phyloP scores from a whole-genome alignment of 1,284 basidiomycete species.

The Marasmius oreades region DNA sequence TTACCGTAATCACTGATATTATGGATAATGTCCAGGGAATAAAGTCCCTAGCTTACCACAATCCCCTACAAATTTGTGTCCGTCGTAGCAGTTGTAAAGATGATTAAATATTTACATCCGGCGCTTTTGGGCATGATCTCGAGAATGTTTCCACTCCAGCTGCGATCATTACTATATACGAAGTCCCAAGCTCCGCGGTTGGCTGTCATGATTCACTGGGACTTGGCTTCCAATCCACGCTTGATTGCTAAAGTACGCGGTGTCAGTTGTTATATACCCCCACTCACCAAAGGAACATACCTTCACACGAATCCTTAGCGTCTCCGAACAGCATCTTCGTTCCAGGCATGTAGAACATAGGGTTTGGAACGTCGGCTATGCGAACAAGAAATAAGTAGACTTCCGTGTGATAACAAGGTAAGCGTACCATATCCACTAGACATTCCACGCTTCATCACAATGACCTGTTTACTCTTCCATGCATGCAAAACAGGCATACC shows the following conservation, averaged over 20 bases:
- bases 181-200: not conserved
- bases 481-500: slow-evolving; percentile 88
- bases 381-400: slow-evolving; percentile 26
- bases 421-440: slow-evolving; percentile 73
- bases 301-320: slow-evolving; percentile 83
- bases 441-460: slow-evolving; percentile 89
- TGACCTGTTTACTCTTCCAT: slow-evolving; percentile 87
- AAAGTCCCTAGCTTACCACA: not conserved
- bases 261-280: not conserved
- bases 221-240: slow-evolving; percentile 44
- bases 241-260: slow-evolving; percentile 45
- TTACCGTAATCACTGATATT: not conserved
- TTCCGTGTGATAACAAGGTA: slow-evolving; percentile 9
- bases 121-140: not conserved
- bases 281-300: slow-evolving; percentile 34
- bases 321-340: slow-evolving; percentile 89
- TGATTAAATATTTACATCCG: not conserved
- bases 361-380: slow-evolving; percentile 81
- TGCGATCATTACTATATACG: slow-evolving; percentile 2
- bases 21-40: not conserved
- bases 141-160: not conserved
- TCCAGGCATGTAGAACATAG: slow-evolving; percentile 86
- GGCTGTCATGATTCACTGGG: not conserved
- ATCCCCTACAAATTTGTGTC: not conserved
- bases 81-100: not conserved